Evolutionary conservation across 1,284 basidiomycete species (phyloP).

Genomic region (Mrakiaceae sp.): DNA sequence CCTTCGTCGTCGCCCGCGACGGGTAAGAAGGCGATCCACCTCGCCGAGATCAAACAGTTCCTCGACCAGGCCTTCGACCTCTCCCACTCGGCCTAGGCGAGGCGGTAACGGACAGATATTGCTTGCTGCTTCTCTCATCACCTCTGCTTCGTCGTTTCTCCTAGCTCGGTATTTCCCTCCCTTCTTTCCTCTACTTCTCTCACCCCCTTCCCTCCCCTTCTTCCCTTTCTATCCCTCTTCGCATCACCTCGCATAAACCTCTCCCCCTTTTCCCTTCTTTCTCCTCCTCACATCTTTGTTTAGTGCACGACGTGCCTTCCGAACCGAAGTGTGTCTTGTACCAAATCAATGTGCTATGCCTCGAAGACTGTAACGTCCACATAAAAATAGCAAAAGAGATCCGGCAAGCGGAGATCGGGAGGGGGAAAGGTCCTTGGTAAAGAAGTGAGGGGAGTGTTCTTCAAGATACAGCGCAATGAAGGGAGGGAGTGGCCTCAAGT

Average conservation of each 20-base stretch:
- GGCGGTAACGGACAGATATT: not conserved
- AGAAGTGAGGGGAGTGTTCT: no score
- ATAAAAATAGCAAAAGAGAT: no score
- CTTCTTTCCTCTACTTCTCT: not conserved
- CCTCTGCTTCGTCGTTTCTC: not conserved
- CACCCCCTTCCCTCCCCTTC: not conserved
- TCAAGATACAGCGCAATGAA: no score
- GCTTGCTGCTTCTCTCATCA: not conserved
- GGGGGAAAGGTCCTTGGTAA: no score
- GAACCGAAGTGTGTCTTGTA: no score
- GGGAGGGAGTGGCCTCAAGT: no score
- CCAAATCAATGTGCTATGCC: no score
- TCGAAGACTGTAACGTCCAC: no score
- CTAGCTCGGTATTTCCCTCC: not conserved
- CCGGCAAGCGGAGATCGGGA: no score
- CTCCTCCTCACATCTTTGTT: no score
- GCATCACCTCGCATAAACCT: not conserved
- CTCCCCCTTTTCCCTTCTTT: no score
- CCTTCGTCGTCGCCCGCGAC: conserved; percentile 83
- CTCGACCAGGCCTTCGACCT: conserved; percentile 38
- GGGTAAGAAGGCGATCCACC: conserved; percentile 54
- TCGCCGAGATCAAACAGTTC: conserved; percentile 67
- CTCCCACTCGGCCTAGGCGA: not conserved
- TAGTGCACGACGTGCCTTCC: no score
- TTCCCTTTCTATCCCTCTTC: not conserved